Evolutionary conservation across 1,284 basidiomycete species (phyloP), one percentile per base, ranked within the genome.

Genomic region (Apiotrichum montevideense): DNA sequence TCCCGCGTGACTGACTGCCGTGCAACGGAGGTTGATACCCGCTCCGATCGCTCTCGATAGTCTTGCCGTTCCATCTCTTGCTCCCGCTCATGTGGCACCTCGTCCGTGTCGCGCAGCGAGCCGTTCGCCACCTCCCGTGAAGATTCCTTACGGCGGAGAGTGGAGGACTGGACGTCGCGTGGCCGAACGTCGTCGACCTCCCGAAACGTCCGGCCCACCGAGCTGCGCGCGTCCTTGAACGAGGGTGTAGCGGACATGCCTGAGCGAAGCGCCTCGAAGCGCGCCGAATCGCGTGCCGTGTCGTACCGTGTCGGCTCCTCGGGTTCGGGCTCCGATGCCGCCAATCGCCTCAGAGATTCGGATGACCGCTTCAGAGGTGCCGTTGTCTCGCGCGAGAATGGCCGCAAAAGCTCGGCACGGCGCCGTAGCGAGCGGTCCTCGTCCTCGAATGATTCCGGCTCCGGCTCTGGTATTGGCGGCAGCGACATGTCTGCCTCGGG

Each of bases 391-490:
- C 52, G 58, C n/a, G 54, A 46, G 3, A 61, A 58, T 0, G 65
- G 63, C 5, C 69, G 59, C 51, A 71, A 68, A 32, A 69, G 46
- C 4, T 61, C 57, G 21, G 63, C 61, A 41, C 69, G 55, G n/a
- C 66, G 50, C 3, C 64, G 59, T 11, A 69, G 51, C 1, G 65
- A 65, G 14, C 64, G 58, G 29, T 45, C 47, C 45, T 58, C 33
- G 33, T 53, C 44, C 3, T 60, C 58, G 9, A 21, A 46, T 29
- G 48, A 46, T 32, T 55, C 48, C 10, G 52, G 52, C 35, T 55
- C 48, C 10, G 52, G 52, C 10, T 42, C 52, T 9, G 52, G 52
- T 4, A 48, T 14, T 8, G 45, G 46, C 2, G 52, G 52, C 1
- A 54, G 46, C 11, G 44, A 47, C 14, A 33, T 48, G 34, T 54